Evolutionary conservation across 768 basidiomycete species (phyloP).

Genomic region (Lactarius psammicola): DNA sequence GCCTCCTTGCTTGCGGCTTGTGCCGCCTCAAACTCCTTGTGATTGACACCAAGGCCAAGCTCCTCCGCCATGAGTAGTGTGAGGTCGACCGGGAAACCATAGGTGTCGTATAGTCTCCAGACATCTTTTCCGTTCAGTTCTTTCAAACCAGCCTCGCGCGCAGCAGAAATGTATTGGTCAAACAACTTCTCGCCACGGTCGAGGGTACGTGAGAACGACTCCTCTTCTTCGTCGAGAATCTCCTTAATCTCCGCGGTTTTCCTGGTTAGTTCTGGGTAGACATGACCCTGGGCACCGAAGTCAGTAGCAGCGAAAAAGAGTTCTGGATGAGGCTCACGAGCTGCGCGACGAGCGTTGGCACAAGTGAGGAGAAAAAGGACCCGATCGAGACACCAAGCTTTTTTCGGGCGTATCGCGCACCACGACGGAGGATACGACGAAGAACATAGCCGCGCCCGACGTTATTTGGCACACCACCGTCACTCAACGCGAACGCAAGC

Average conservation of each 20-base stretch:
- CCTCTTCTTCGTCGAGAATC: conserved; percentile 96
- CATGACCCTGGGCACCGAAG: conserved; percentile 54
- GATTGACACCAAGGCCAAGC: conserved; percentile 77
- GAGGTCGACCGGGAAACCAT: conserved; percentile 95
- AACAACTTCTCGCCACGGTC: conserved; percentile 97
- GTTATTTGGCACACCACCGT: conserved; percentile 95
- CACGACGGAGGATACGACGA: conserved; percentile 86
- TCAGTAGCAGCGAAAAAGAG: conserved; percentile 5
- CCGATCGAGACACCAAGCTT: conserved; percentile 92
- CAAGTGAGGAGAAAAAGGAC: conserved; percentile 89
- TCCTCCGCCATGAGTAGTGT: conserved; percentile 98
- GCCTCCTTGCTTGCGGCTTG: conserved; percentile 87
- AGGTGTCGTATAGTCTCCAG: conserved; percentile 97
- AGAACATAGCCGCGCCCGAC: conserved; percentile 98
- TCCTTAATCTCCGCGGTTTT: conserved; percentile 83
- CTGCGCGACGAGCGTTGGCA: conserved; percentile 85
- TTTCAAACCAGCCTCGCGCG: conserved; percentile 58
- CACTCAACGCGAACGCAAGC: conserved; percentile 91
- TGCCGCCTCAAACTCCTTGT: conserved; percentile 85
- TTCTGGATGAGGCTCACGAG: conserved; percentile 54
- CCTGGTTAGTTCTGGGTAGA: conserved; percentile 92
- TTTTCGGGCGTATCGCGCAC: conserved; percentile 93
- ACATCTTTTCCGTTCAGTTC: conserved; percentile 88
- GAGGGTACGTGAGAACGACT: conserved; percentile 94
- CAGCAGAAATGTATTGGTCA: conserved; percentile 75